phyloP scores from a whole-genome alignment of 1,139 yeast species.

The Pneumocystis wakefieldiae region DNA sequence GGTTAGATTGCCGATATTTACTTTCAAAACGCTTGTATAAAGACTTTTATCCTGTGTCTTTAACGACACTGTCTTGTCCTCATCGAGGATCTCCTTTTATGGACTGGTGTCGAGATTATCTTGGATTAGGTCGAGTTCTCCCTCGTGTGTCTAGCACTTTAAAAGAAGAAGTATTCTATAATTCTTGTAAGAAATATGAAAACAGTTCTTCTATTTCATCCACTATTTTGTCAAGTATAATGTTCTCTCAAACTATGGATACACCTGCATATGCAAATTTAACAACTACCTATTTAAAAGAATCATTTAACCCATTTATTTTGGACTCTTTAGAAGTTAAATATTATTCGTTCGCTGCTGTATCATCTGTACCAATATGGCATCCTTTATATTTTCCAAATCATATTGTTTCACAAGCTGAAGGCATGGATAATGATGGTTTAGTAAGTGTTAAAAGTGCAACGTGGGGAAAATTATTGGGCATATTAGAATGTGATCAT shows the following conservation, averaged over 20 bases:
- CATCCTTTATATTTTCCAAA: slow-evolving; percentile 12
- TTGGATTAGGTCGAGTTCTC: slow-evolving; percentile 10
- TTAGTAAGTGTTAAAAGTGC: slow-evolving; percentile 66
- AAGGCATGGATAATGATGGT: slow-evolving; percentile 54
- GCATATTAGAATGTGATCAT: slow-evolving; percentile 72
- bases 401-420: slow-evolving; percentile 10
- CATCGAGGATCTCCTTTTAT: slow-evolving; percentile 81
- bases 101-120: slow-evolving; percentile 31
- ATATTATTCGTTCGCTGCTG: slow-evolving; percentile 75
- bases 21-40: slow-evolving; percentile 39
- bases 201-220: slow-evolving; percentile 9
- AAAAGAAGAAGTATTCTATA: slow-evolving; percentile 4
- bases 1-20: slow-evolving; percentile 66
- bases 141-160: slow-evolving; percentile 7
- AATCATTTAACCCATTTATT: slow-evolving; percentile 38
- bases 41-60: slow-evolving; percentile 45
- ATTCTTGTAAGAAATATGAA: slow-evolving; percentile 4
- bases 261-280: slow-evolving; percentile 26
- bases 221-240: slow-evolving; percentile 12
- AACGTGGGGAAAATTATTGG: slow-evolving; percentile 71
- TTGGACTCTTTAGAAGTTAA: slow-evolving; percentile 45
- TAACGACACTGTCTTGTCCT: slow-evolving; percentile 78
- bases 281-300: slow-evolving; percentile 39
- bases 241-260: slow-evolving; percentile 15
- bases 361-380: slow-evolving; percentile 10